A percentile compares a stretch with the other conserved stretches of the same genome.
These are phyloP conservation scores for Capsella rubella DNA, from an alignment of 441 rosid genomes.

Conservation along the genomic window DNA sequence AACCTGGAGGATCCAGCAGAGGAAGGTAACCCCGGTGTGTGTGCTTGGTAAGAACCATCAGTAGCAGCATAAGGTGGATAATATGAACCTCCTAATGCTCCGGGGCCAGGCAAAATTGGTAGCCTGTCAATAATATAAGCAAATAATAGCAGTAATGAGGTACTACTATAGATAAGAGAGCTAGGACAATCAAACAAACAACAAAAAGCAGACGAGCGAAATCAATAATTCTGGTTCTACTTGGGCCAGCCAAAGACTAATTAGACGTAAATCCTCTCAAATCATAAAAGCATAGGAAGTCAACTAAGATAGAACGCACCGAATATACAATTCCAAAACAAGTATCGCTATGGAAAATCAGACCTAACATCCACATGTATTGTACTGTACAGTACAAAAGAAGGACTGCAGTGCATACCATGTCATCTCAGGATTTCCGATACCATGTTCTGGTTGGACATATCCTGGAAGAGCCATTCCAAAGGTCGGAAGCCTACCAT, in stretches of 20 bases:
- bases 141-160: slow-evolving; percentile 4
- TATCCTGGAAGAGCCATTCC: slow-evolving; percentile 99
- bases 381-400: background rate
- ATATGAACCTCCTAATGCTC: slow-evolving; percentile 81
- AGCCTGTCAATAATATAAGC: slow-evolving; percentile 60
- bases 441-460: slow-evolving; percentile 87
- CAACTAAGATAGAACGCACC: slow-evolving; percentile 18
- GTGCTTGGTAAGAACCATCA: slow-evolving; percentile 76
- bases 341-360: slow-evolving; percentile 22
- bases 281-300: slow-evolving; percentile 11
- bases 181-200: slow-evolving; percentile 14
- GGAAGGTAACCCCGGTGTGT: slow-evolving; percentile 62
- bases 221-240: slow-evolving; percentile 1
- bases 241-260: slow-evolving; percentile 6
- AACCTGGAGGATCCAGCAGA: slow-evolving; percentile 71
- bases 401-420: slow-evolving; percentile 58
- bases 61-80: slow-evolving; percentile 78
- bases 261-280: slow-evolving; percentile 1
- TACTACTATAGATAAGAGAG: slow-evolving; percentile 5
- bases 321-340: slow-evolving; percentile 3
- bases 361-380: slow-evolving; percentile 7
- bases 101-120: slow-evolving; percentile 87
- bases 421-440: slow-evolving; percentile 94
- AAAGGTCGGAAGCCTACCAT: slow-evolving; percentile 89
- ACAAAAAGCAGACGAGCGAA: background rate